A percentile compares a stretch with the other conserved stretches of the same genome.
These are phyloP conservation scores for Amaranthus hypochondriacus DNA, from an alignment of 148 eudicot species.

Conservation along the genomic window DNA sequence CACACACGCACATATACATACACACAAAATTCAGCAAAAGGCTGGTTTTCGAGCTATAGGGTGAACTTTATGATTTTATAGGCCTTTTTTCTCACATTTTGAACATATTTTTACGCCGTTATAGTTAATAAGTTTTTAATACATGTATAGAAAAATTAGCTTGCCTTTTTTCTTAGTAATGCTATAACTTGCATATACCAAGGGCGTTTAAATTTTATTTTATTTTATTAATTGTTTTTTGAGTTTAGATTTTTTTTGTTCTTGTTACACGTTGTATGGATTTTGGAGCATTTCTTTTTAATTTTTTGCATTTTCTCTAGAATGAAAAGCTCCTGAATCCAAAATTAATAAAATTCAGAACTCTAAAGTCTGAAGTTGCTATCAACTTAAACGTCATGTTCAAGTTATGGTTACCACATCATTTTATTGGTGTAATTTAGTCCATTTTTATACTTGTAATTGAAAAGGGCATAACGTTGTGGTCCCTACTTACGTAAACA, in stretches of 20 bases:
- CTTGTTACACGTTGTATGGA: not conserved
- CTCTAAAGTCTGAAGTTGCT: too few species aligned
- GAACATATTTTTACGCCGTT: conserved; percentile 19
- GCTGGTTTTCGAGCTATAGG: not conserved
- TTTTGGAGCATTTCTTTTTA: conserved; percentile 16
- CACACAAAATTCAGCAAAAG: not conserved
- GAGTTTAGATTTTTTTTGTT: not conserved
- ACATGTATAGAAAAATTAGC: conserved; percentile 37
- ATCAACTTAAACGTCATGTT: conserved; percentile 7
- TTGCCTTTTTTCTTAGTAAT: conserved; percentile 9
- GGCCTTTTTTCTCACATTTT: conserved; percentile 11
- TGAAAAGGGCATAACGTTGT: not conserved
- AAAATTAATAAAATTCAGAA: not conserved
- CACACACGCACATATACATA: conserved; percentile 2
- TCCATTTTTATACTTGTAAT: not conserved
- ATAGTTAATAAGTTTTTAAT: conserved; percentile 28
- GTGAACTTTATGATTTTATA: not conserved
- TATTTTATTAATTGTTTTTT: not conserved
- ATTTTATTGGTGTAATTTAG: not conserved
- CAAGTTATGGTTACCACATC: conserved; percentile 15
- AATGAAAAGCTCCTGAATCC: conserved; percentile 12
- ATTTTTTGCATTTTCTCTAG: not conserved
- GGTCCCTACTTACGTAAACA: conserved; percentile 6
- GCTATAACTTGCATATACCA: conserved; percentile 22
- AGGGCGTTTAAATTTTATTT: conserved; percentile 7